Percentiles rank a stretch among this genome's conserved stretches.
Evolutionary conservation across 2,329 filamentous ascomycete genomes (phyloP).

Genomic region (Ceratocystis variospora): DNA sequence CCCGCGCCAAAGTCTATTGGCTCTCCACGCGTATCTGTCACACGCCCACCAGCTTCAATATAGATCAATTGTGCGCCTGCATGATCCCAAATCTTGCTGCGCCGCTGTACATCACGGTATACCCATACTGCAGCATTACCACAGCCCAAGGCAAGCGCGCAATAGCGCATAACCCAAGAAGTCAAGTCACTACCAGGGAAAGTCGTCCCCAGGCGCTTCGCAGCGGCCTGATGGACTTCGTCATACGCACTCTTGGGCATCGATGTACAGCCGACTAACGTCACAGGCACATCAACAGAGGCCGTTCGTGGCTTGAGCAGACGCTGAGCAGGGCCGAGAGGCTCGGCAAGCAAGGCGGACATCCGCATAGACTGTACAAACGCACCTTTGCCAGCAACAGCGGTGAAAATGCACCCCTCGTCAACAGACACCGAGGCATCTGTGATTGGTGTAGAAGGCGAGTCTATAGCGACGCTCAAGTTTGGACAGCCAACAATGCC

Average conservation of each 20-base stretch:
- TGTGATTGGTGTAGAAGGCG: constrained; percentile 28
- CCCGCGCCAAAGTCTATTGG: constrained; percentile 37
- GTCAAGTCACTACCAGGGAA: constrained; percentile 40
- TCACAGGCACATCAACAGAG: constrained; percentile 22
- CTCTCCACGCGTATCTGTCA: constrained; percentile 41
- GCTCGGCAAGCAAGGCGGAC: constrained; percentile 20
- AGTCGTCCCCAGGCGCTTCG: constrained; percentile 29
- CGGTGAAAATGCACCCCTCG: constrained; percentile 39
- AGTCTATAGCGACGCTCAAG: constrained; percentile 30
- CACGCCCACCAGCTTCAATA: constrained; percentile 40
- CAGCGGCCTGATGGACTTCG: constrained; percentile 34
- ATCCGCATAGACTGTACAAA: constrained; percentile 32
- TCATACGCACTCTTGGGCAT: constrained; percentile 36
- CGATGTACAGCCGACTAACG: constrained; percentile 35
- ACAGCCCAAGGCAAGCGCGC: constrained; percentile 37
- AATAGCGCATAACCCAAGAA: constrained; percentile 45
- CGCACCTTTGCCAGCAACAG: constrained; percentile 35
- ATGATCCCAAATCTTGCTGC: constrained; percentile 46
- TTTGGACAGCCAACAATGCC: constrained; percentile 38
- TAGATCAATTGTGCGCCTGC: constrained; percentile 46
- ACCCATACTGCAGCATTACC: constrained; percentile 44
- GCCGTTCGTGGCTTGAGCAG: constrained; percentile 22
- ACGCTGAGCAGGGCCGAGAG: constrained; percentile 21
- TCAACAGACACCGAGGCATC: constrained; percentile 34
- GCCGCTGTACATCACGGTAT: constrained; percentile 35